Evolutionary conservation across 345 rosid species (phyloP), one percentile per base, ranked within the genome.

Genomic region (Citrus mangshanensis): DNA sequence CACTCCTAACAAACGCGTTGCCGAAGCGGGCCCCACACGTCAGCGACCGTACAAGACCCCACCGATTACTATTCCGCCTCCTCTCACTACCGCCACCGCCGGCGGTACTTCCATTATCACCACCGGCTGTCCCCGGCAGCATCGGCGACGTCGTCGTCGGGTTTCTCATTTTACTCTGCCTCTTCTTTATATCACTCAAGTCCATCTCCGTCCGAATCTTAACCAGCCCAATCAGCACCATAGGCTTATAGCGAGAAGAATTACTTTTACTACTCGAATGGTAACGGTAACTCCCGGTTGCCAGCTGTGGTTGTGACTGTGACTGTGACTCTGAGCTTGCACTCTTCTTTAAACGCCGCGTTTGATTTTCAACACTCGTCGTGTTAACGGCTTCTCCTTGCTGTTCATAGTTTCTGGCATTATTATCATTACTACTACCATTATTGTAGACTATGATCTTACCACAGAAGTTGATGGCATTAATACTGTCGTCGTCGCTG

Each of bases 161-260:
- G 0, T 72, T 77, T 34, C 73, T 77, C 32, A 70, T 66, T 27
- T 80, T 79, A n/a, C 74, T 80, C 81, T 85, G 89, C 69, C 90
- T 85, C 78, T 74, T 83, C 84, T 75, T 85, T 13, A 89, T 78
- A n/a, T 87, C 89, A 37, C 77, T 69, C 40, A 89, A 74, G 42
- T 89, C 85, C 86, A 87, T 79, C 74, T 40, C 79, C n/a, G 74
- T 1, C 25, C 84, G 86, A 75, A 84, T 62, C 80, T 80, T 89
- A 28, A 78, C 79, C 77, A 78, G 28, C 32, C 89, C 89, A 63
- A 86, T 68, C 66, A 84, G 34, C 16, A 73, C 84, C 80, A 54
- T 82, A 34, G 66, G 78, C 75, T 58, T 82, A 59, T 46, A 46
- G 13, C 77, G 72, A 0, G 25, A 62, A 0, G 34, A 62, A 9